Evolutionary conservation across 495 filamentous ascomycete species (phyloP), one percentile per base, ranked within the genome.

Genomic region (Tuber brumale): DNA sequence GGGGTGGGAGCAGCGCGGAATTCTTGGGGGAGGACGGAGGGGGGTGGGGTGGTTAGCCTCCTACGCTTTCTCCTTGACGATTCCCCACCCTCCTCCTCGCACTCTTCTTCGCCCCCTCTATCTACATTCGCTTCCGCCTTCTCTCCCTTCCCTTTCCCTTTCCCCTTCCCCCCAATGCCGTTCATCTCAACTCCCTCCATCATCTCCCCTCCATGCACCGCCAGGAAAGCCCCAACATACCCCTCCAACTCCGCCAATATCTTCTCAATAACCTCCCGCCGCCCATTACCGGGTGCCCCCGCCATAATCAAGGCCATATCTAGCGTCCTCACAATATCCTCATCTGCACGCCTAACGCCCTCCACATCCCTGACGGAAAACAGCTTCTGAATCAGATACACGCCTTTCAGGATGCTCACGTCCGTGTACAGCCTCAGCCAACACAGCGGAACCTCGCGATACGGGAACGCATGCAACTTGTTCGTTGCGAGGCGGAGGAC

Each of bases 241-340:
- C 23, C 5, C 43, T 79, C 81, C 18, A 82, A 48, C 51, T 76
- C 71, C 4, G 48, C 66, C 21, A 93, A 80, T 1, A 90, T 81
- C 46, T 78, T 75, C 72, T 92, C 87, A 70, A 95, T 87, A 81
- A 89, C 86, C n/a, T 80, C 83, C 75, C 88, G 88, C 18, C 87
- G 80, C 7, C 44, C 61, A 42, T 81, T 70, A 3, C 87, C 83
- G 5, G 90, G 89, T 0, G 89, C 92, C 0, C 94, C 95, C 37
- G 93, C 88, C 83, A 97, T 90, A 70, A 97, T 95, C 70, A 95
- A 81, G 0, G 93, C 92, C 82, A 90, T 90, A 78, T 99, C 95
- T 0, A 97, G 87, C 4, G 86, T 84, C 72, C 87, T 85, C 37
- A 97, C 87, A n/a, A 90, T 86, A 19, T 85, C 84, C 31, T 83